Evolutionary conservation across 495 filamentous ascomycete species (phyloP).

Genomic region (Hypoxylon subgilvum): DNA sequence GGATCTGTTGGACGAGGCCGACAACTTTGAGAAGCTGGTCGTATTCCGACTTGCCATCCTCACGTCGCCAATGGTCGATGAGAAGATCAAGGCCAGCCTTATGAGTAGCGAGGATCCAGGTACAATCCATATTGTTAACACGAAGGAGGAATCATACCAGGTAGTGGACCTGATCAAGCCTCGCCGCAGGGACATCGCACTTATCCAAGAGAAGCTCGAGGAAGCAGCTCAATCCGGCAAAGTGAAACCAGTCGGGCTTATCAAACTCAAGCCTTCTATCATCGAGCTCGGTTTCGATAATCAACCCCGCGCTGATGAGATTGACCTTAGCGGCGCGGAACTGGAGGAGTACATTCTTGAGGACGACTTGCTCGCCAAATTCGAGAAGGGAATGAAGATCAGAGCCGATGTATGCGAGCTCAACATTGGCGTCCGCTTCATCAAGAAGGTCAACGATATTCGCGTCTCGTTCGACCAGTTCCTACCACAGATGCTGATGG

Average conservation of each 20-base stretch:
- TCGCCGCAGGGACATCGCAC: constrained; percentile 25
- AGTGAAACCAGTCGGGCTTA: constrained; percentile 47
- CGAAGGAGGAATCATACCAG: constrained; percentile 34
- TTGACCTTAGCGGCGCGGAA: constrained; percentile 22
- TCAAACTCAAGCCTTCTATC: constrained; percentile 45
- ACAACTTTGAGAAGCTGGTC: constrained; percentile 25
- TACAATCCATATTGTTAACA: constrained; percentile 29
- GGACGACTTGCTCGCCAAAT: constrained; percentile 62
- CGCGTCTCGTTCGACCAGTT: constrained; percentile 63
- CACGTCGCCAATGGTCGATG: constrained; percentile 3
- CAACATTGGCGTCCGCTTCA: constrained; percentile 63
- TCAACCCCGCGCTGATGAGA: constrained; percentile 45
- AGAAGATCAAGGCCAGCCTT: constrained; percentile 15
- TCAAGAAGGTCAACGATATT: constrained; percentile 66
- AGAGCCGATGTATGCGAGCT: constrained; percentile 66
- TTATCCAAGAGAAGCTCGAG: constrained; percentile 34
- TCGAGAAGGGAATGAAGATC: constrained; percentile 80
- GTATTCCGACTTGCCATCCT: constrained; percentile 29
- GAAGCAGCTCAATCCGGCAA: constrained; percentile 25
- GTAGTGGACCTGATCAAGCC: constrained; percentile 29
- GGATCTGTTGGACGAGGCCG: constrained; percentile 16
- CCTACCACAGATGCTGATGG: constrained; percentile 75
- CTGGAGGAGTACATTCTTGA: constrained; percentile 69
- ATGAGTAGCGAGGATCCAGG: constrained; percentile 22
- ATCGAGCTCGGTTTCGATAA: constrained; percentile 49